Evolutionary conservation across 2,329 filamentous ascomycete species (phyloP), one percentile per base, ranked within the genome.

Genomic region (Venturiaceae sp.): DNA sequence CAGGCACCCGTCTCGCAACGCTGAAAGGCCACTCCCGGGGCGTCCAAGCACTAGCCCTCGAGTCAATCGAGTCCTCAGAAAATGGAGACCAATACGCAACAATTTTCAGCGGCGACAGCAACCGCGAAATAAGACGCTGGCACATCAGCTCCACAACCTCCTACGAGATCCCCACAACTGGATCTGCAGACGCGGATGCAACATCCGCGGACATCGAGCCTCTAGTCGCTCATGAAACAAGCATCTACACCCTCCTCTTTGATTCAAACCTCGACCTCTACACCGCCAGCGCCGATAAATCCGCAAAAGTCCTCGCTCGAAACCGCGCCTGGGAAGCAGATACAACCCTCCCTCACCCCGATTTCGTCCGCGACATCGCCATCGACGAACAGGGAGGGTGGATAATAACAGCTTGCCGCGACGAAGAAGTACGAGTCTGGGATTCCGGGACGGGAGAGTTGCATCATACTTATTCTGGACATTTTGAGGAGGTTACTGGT

Each of bases 341-440:
- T 60, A 86, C 92, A 58, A 80, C 75, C 4, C 82, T 95, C 61
- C 73, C 79, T 58, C 94, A 99, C 69, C 90, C 91, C 1, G 91
- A 95, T 70, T 96, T 95, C 69, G 92, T 97, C 32, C 84, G 90
- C 60, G 89, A 91, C 59, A 82, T 97, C 23, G 83, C 85, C 8
- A 80, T 92, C 3, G 76, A 82, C 60, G 77, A 80, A 41, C 84
- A 83, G 1, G 86, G 87, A 3, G 81, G 85, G 21, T 92, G 89
- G 85, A 83, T 94, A 13, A 74, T 95, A 44, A 96, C 94, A 1
- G 92, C 88, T 1, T 95, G 94, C 59, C 80, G 94, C 64, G 90
- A 96, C 67, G 94, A 99, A 72, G 84, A 96, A 65, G 80, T 99
- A 60, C 88, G 95, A 65, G 81, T 97, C 8, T 99, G 92, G 92